These are phyloP conservation scores for Suillus americanus DNA, from an alignment of 768 basidiomycete genomes.

Conservation along the genomic window DNA sequence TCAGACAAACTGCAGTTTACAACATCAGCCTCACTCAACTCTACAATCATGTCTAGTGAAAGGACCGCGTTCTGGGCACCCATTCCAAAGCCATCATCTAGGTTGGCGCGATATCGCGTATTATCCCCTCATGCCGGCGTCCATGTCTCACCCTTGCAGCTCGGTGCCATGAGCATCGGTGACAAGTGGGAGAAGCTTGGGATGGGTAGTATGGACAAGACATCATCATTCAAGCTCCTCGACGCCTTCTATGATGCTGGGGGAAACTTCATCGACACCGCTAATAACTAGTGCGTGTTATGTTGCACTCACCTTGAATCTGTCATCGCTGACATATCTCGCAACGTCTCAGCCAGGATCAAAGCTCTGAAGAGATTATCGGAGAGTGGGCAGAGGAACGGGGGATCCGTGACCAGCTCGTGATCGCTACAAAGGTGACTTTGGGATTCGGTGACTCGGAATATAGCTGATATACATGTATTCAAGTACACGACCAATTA, in stretches of 20 bases:
- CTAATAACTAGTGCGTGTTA: constrained; percentile 40
- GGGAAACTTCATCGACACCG: constrained; percentile 51
- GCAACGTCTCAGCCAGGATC: constrained; percentile 34
- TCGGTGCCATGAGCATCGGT: constrained; percentile 51
- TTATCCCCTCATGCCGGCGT: constrained; percentile 42
- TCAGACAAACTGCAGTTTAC: no score
- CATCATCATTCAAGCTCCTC: constrained; percentile 42
- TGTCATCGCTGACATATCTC: neutral
- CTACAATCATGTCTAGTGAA: neutral
- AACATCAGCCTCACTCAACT: no score
- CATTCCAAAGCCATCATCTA: constrained; percentile 28
- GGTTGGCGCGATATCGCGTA: constrained; percentile 37
- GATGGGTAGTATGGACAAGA: constrained; percentile 44
- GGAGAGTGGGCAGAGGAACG: constrained; percentile 47
- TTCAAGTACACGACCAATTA: constrained; percentile 24
- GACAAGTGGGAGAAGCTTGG: constrained; percentile 38
- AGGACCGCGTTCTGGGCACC: constrained; percentile 3
- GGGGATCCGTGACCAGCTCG: constrained; percentile 43
- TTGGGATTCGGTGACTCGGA: neutral
- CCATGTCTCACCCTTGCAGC: constrained; percentile 47
- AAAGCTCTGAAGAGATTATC: constrained; percentile 41
- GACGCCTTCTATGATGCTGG: constrained; percentile 46
- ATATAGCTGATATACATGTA: neutral
- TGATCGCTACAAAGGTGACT: constrained; percentile 42
- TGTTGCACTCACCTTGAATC: neutral